Conservation (phyloP, 345 rosid genomes). For the Hibiscus tridactylites region DNA sequence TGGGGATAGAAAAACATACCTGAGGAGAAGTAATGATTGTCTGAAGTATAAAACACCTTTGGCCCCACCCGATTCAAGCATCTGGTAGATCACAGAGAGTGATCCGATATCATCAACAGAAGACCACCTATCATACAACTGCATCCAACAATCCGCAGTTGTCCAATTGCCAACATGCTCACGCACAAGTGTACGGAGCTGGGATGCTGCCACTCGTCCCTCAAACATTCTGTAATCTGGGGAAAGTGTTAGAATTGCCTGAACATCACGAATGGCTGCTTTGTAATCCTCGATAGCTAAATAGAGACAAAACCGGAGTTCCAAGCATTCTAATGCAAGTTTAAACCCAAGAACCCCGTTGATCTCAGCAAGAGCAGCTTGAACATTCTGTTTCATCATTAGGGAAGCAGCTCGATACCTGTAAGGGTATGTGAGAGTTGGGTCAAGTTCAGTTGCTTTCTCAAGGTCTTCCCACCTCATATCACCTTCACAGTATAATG, state of each 20-base stretch:
- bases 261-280: conserved; percentile 88
- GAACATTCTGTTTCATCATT: conserved; percentile 70
- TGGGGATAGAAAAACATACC: conserved; percentile 28
- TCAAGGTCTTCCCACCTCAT: conserved; percentile 77
- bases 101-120: conserved; percentile 95
- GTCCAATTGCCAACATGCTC: conserved; percentile 93
- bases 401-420: conserved; percentile 79
- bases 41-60: conserved; percentile 91
- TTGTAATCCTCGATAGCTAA: conserved; percentile 78
- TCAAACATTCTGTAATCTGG: conserved; percentile 88
- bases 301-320: conserved; percentile 90
- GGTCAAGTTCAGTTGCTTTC: conserved; percentile 80
- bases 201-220: conserved; percentile 87
- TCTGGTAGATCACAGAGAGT: conserved; percentile 94
- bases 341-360: conserved; percentile 86
- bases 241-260: conserved; percentile 82
- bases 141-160: conserved; percentile 98
- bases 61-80: conserved; percentile 93
- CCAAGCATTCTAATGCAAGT: conserved; percentile 88
- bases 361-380: conserved; percentile 81
- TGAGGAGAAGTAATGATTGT: conserved; percentile 88
- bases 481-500: conserved; percentile 71
- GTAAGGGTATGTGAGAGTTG: conserved; percentile 92
- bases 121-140: conserved; percentile 91
- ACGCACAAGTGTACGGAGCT: conserved; percentile 76